phyloP scores from a whole-genome alignment of 2,329 filamentous ascomycete species.

The Ciborinia camelliae region DNA sequence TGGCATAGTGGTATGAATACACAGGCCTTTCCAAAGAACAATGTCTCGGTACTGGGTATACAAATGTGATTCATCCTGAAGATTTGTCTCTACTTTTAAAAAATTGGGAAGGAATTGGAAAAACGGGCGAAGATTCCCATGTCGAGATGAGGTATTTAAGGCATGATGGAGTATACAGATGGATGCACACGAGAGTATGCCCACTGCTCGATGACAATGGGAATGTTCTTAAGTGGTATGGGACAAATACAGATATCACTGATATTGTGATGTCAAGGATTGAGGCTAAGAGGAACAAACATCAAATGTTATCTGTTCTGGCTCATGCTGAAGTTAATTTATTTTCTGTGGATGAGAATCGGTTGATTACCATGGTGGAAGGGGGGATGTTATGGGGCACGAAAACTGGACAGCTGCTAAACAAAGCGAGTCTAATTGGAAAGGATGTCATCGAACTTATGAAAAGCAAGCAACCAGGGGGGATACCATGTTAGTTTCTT shows the following conservation, averaged over 20 bases:
- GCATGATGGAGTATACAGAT: conserved; percentile 30
- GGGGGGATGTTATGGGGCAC: conserved; percentile 26
- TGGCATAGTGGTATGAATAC: conserved; percentile 31
- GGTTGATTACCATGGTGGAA: conserved; percentile 27
- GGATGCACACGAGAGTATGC: conserved; percentile 30
- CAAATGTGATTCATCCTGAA: conserved; percentile 24
- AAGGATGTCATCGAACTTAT: conserved; percentile 23
- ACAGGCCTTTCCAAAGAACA: conserved; percentile 27
- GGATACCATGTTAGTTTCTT: conserved; percentile 11
- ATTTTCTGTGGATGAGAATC: conserved; percentile 26
- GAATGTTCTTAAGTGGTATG: conserved; percentile 31
- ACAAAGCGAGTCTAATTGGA: conserved; percentile 23
- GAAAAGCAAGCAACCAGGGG: conserved; percentile 20
- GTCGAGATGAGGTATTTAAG: conserved; percentile 29
- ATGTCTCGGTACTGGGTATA: conserved; percentile 22
- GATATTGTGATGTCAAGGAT: conserved; percentile 29
- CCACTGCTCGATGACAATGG: conserved; percentile 22
- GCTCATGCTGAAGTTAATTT: conserved; percentile 31
- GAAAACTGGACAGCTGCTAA: not conserved
- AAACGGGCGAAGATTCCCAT: conserved; percentile 19
- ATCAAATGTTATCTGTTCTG: conserved; percentile 29
- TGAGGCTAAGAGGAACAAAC: conserved; percentile 27
- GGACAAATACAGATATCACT: conserved; percentile 31
- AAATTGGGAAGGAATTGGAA: conserved; percentile 20
- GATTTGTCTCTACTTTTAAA: conserved; percentile 22